Evolutionary conservation across 2,329 filamentous ascomycete genomes (phyloP), one percentile per base, ranked within the genome.

Genomic region (Gaeumannomyces tritici): DNA sequence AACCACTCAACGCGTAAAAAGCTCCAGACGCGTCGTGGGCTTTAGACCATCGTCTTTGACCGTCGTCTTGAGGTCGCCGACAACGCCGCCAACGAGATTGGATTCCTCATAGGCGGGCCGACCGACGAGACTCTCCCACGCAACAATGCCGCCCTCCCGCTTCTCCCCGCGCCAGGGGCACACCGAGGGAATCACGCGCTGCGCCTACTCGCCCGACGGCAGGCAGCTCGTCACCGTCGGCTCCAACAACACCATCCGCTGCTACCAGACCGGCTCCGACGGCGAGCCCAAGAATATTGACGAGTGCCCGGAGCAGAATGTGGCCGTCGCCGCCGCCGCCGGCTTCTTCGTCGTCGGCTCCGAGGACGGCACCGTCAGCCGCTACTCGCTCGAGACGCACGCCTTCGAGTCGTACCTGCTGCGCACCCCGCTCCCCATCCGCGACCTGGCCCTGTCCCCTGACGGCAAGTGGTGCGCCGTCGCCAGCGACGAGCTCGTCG

Each of bases 291-390:
- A 85, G 63, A 96, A 93, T 63, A 89, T 99, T 63, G 93, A 98
- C 72, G 91, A 97, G 66, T 91, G 89, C 62, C 89, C 89, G 64
- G 93, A 97, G 68, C 89, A 90, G 66, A 96, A 96, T 71, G 81
- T 90, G 26, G 87, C 89, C 35, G 85, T 98, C 27, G 89, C 86
- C 33, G 86, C 91, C 26, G 85, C 86, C 47, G 83, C 93, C 71
- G 85, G 89, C 64, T 92, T 90, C 74, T 96, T 97, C 72, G 85
- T 98, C 57, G 87, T 91, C 65, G 95, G 92, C 31, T 90, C 91
- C 26, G 93, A 99, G 74, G 93, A 98, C 76, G 95, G 96, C 70
- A 95, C 89, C n/a, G 91, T 99, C 70, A 96, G 89, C 79, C 86
- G 92, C 69, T 99, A 96, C 78, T 90, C 89, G n/a, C 82, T 97